Conservation (phyloP, 345 rosid species). For the Kandelia obovata region DNA sequence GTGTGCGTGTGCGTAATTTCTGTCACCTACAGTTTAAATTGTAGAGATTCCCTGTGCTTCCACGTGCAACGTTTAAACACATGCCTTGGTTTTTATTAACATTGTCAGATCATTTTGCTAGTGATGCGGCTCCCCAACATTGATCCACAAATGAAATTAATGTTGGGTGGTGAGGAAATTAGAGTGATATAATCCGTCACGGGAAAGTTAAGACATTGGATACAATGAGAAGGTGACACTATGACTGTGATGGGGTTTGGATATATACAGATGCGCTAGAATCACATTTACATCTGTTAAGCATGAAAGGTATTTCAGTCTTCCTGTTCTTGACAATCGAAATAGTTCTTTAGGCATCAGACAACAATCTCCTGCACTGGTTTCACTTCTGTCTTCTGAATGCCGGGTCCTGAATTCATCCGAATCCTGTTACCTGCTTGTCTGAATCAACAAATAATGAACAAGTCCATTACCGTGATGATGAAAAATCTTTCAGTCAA, state of each 20-base stretch:
- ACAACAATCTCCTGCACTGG: background rate
- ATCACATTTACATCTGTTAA: background rate
- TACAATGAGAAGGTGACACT: background rate
- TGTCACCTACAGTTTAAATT: no score
- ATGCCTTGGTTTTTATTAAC: no score
- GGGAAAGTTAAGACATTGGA: background rate
- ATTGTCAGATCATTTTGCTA: no score
- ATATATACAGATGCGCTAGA: background rate
- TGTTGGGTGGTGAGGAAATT: no score
- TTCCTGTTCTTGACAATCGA: background rate
- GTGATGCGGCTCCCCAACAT: no score
- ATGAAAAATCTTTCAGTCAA: background rate
- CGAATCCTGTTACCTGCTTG: conserved; percentile 17
- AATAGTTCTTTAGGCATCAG: background rate
- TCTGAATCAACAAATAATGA: conserved; percentile 8
- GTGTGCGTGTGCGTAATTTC: no score
- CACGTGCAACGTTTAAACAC: no score
- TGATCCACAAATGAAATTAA: no score
- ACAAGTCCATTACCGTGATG: no score
- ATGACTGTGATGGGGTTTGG: background rate
- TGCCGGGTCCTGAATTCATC: background rate
- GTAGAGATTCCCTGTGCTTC: no score
- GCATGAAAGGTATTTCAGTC: conserved; percentile 1
- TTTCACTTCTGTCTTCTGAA: conserved; percentile 6
- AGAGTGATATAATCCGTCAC: background rate